phyloP scores from a whole-genome alignment of 768 basidiomycete genomes.

The Pleurotus tuber-regium region DNA sequence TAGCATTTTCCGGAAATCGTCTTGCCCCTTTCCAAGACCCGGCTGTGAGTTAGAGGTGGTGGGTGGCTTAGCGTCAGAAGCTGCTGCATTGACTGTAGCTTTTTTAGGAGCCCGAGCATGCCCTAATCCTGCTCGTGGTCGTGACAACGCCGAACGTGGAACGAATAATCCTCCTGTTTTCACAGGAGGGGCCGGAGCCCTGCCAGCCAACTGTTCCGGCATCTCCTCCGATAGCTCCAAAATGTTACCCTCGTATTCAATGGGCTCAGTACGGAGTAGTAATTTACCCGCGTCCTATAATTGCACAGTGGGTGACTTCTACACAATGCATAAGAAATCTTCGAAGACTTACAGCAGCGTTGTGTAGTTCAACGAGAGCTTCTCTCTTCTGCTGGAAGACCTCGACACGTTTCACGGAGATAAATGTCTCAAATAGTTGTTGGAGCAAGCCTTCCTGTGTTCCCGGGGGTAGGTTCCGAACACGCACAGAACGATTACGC shows the following conservation, averaged over 20 bases:
- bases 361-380: conserved; percentile 66
- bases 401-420: conserved; percentile 69
- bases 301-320: background rate
- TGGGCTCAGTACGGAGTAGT: conserved; percentile 66
- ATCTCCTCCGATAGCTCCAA: conserved; percentile 62
- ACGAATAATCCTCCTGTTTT: conserved; percentile 56
- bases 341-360: conserved; percentile 51
- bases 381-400: conserved; percentile 61
- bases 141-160: conserved; percentile 61
- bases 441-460: conserved; percentile 92
- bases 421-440: conserved; percentile 81
- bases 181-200: conserved; percentile 30
- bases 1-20: conserved; percentile 87
- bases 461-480: conserved; percentile 69
- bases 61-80: conserved; percentile 13
- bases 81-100: conserved; percentile 12
- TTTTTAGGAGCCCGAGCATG: conserved; percentile 42
- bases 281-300: conserved; percentile 81
- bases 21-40: conserved; percentile 57
- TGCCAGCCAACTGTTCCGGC: conserved; percentile 26
- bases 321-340: no score
- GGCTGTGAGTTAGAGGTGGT: conserved; percentile 18
- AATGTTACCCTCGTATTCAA: conserved; percentile 62
- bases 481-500: conserved; percentile 69
- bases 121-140: conserved; percentile 72